Conservation (phyloP, 2,329 filamentous ascomycete genomes). For the Penicillium sp. region DNA sequence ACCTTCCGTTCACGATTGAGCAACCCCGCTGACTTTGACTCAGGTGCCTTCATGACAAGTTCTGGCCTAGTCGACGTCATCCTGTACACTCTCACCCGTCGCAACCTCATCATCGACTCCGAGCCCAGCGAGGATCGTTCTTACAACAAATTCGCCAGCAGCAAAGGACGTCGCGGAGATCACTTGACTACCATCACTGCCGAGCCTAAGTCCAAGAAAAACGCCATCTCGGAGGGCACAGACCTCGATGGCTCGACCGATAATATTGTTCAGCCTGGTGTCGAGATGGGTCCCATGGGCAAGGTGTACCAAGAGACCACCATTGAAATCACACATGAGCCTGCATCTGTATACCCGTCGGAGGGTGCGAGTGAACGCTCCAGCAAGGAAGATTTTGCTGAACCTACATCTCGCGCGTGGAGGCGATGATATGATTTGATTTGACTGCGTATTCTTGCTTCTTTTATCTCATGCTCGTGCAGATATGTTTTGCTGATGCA, state of each 20-base stretch:
- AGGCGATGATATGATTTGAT: slow-evolving; percentile 17
- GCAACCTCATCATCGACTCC: slow-evolving; percentile 55
- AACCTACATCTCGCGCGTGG: slow-evolving; percentile 22
- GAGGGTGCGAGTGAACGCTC: slow-evolving; percentile 27
- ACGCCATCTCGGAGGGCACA: slow-evolving; percentile 21
- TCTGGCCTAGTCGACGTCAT: slow-evolving; percentile 61
- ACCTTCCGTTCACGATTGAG: background rate
- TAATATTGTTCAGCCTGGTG: slow-evolving; percentile 40
- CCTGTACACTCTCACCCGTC: slow-evolving; percentile 59
- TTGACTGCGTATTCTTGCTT: background rate
- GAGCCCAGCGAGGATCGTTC: slow-evolving; percentile 43
- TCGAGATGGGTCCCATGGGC: slow-evolving; percentile 36
- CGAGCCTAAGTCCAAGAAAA: slow-evolving; percentile 23
- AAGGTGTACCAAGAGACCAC: slow-evolving; percentile 48
- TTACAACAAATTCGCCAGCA: slow-evolving; percentile 34
- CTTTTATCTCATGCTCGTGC: background rate
- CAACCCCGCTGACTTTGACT: background rate
- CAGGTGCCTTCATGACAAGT: slow-evolving; percentile 55
- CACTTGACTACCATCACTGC: slow-evolving; percentile 34
- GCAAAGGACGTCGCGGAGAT: slow-evolving; percentile 27
- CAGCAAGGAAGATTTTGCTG: slow-evolving; percentile 23
- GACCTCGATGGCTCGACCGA: slow-evolving; percentile 49
- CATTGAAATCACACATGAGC: slow-evolving; percentile 44
- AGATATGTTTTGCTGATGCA: background rate
- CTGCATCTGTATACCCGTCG: slow-evolving; percentile 33